A percentile compares a stretch with the other conserved stretches of the same genome.
Conservation (phyloP, 2,329 filamentous ascomycete genomes). For the Colletotrichum echinochloae region DNA sequence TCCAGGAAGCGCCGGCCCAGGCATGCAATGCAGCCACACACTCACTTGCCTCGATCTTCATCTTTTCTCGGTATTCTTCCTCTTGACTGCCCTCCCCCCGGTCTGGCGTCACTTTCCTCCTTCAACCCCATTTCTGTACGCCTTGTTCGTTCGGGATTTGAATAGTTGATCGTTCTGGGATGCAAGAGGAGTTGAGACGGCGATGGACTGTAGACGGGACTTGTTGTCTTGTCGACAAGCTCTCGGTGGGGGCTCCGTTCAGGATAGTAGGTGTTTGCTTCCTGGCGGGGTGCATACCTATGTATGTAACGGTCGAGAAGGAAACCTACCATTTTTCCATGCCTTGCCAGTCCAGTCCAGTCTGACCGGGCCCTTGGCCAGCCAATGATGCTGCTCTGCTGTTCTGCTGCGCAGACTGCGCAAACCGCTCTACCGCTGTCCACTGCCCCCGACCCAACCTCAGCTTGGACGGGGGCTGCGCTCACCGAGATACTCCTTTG, state of each 20-base stretch:
- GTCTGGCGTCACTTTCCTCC: not conserved
- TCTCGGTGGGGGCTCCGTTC: not conserved
- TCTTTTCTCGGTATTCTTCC: not conserved
- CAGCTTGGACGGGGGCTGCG: not conserved
- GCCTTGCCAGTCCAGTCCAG: not conserved
- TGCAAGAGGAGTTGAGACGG: constrained; percentile 9
- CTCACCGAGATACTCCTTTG: not conserved
- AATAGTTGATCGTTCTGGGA: not conserved
- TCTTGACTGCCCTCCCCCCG: not conserved
- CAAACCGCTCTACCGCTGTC: not conserved
- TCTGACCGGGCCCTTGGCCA: not conserved
- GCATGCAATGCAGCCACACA: constrained; percentile 2
- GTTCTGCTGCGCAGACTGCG: not conserved
- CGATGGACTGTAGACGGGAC: not conserved
- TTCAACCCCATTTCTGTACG: not conserved
- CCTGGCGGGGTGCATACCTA: not conserved
- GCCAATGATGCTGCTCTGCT: not conserved
- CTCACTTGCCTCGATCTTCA: not conserved
- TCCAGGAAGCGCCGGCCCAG: not conserved
- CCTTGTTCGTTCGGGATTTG: not conserved
- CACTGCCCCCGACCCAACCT: not conserved
- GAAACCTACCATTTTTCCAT: not conserved
- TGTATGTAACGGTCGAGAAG: not conserved
- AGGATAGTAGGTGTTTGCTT: not conserved
- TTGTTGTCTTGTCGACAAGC: not conserved